Evolutionary conservation across 495 filamentous ascomycete genomes (phyloP).

Genomic region (Penicillium mononematosum): DNA sequence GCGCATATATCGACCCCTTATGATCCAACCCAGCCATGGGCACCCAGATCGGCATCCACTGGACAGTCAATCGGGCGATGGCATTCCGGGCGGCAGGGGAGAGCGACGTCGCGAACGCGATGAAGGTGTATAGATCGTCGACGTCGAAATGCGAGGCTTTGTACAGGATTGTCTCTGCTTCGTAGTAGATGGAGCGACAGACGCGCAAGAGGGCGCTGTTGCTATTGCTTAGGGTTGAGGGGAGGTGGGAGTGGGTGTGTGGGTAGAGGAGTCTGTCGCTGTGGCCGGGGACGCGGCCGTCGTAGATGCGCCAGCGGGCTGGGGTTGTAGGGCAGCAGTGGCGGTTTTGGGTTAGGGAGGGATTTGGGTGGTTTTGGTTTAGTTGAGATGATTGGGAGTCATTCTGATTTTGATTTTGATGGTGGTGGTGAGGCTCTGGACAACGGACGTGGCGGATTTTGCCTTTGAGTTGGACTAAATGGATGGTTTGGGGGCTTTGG

Average conservation of each 20-base stretch:
- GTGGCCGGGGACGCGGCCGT: constrained; percentile 20
- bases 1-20: constrained; percentile 38
- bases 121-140: constrained; percentile 44
- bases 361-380: not conserved
- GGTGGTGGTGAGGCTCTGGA: not conserved
- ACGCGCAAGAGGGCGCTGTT: constrained; percentile 36
- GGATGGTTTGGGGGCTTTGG: constrained; percentile 35
- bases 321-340: constrained; percentile 40
- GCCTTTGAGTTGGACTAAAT: constrained; percentile 42
- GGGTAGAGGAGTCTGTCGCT: constrained; percentile 40
- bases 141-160: constrained; percentile 33
- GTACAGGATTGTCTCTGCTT: constrained; percentile 38
- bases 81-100: constrained; percentile 13
- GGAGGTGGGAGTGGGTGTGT: constrained; percentile 37
- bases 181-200: constrained; percentile 44
- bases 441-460: constrained; percentile 46
- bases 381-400: not conserved
- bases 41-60: constrained; percentile 43
- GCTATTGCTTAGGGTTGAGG: constrained; percentile 26
- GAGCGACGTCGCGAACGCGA: constrained; percentile 35
- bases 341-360: constrained; percentile 35
- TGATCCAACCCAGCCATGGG: constrained; percentile 36
- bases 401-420: not conserved
- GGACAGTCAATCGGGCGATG: constrained; percentile 32
- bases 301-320: constrained; percentile 39